These are phyloP conservation scores for Podospora didyma DNA, from an alignment of 495 filamentous ascomycete genomes.

Conservation along the genomic window DNA sequence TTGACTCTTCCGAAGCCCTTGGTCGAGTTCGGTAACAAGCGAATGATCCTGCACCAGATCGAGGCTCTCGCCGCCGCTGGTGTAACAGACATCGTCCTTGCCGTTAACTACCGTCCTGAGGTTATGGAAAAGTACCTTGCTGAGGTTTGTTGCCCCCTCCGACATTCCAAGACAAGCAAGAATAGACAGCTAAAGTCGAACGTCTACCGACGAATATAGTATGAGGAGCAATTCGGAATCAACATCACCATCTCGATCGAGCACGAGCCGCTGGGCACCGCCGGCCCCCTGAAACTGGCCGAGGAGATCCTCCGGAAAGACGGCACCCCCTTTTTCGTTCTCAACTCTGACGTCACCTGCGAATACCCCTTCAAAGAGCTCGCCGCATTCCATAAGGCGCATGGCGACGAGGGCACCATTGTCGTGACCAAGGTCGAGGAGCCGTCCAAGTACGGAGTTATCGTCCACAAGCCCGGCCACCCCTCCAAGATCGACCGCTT, in stretches of 20 bases:
- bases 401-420: conserved; percentile 96
- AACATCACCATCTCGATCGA: conserved; percentile 97
- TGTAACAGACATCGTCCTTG: conserved; percentile 95
- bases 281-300: conserved; percentile 92
- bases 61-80: conserved; percentile 92
- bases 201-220: conserved; percentile 48
- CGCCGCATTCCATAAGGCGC: conserved; percentile 81
- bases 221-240: conserved; percentile 85
- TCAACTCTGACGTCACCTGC: conserved; percentile 98
- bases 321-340: conserved; percentile 93
- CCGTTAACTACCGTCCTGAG: conserved; percentile 98
- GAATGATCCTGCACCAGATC: conserved; percentile 98
- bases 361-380: conserved; percentile 94
- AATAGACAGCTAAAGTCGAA: conserved; percentile 4
- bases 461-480: conserved; percentile 95
- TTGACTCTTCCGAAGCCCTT: conserved; percentile 95
- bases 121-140: conserved; percentile 71
- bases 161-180: background rate
- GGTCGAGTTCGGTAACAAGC: conserved; percentile 97
- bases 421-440: conserved; percentile 99
- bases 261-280: conserved; percentile 90
- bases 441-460: conserved; percentile 97
- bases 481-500: conserved; percentile 94
- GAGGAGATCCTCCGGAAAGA: conserved; percentile 93
- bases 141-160: conserved; percentile 35